phyloP scores from a whole-genome alignment of 2,329 filamentous ascomycete species.

The Fusarium succisae region DNA sequence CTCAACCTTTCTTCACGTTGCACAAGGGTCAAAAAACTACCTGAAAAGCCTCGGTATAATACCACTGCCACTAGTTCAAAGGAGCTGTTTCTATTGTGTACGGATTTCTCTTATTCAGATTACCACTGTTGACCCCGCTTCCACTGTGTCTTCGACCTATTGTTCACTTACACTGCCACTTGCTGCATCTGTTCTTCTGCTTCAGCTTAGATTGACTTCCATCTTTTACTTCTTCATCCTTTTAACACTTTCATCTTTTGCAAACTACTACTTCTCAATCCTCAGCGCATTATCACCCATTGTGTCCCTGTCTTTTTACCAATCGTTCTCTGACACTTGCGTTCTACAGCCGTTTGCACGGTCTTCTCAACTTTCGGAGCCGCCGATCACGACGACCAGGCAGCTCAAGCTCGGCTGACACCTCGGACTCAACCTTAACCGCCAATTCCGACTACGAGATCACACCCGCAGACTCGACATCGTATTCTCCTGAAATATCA shows the following conservation, averaged over 20 bases:
- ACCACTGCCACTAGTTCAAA: slow-evolving; percentile 1
- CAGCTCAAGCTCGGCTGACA: slow-evolving; percentile 37
- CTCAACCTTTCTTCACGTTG: slow-evolving; percentile 5
- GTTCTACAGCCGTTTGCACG: slow-evolving; percentile 35
- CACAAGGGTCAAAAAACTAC: slow-evolving; percentile 1
- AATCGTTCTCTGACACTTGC: slow-evolving; percentile 26
- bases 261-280: neutral
- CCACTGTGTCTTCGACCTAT: neutral
- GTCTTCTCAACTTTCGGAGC: slow-evolving; percentile 35
- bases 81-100: slow-evolving; percentile 6
- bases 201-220: neutral
- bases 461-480: slow-evolving; percentile 23
- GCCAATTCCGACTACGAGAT: slow-evolving; percentile 35
- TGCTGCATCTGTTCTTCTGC: neutral
- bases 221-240: neutral
- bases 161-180: slow-evolving; percentile 29
- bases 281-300: neutral
- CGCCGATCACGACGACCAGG: slow-evolving; percentile 36
- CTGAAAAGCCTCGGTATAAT: neutral
- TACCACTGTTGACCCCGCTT: slow-evolving; percentile 4
- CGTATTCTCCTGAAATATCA: slow-evolving; percentile 18
- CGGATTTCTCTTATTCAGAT: slow-evolving; percentile 3
- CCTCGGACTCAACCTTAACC: slow-evolving; percentile 30
- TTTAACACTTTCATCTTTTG: neutral
- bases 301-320: neutral